phyloP scores from a whole-genome alignment of 768 basidiomycete species.

The Ramaria rubella region DNA sequence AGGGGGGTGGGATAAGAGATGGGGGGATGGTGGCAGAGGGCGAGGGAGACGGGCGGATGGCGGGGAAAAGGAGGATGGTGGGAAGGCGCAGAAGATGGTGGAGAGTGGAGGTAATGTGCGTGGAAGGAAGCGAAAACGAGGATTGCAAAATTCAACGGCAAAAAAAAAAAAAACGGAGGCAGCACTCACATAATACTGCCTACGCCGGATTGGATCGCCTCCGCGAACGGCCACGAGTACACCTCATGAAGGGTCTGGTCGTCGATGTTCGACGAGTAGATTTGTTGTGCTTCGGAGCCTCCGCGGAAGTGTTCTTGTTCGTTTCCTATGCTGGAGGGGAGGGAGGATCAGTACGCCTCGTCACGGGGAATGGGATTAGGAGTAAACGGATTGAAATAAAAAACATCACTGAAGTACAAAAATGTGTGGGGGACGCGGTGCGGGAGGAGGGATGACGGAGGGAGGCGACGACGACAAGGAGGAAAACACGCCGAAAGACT shows the following conservation, averaged over 20 bases:
- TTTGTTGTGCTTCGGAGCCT: constrained; percentile 15
- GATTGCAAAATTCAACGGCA: too few species aligned
- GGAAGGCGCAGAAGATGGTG: too few species aligned
- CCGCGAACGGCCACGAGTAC: constrained; percentile 63
- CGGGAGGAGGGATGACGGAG: background rate
- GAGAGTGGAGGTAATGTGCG: too few species aligned
- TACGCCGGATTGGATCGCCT: constrained; percentile 68
- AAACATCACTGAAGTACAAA: background rate
- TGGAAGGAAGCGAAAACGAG: too few species aligned
- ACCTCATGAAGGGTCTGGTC: constrained; percentile 76
- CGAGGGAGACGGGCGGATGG: background rate
- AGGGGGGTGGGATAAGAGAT: too few species aligned
- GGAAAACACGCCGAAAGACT: too few species aligned
- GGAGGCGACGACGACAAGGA: background rate
- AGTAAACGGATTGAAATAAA: too few species aligned
- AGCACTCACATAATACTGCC: constrained; percentile 57
- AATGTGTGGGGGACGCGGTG: background rate
- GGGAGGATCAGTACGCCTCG: background rate
- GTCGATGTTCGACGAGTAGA: constrained; percentile 58
- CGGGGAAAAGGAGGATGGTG: too few species aligned
- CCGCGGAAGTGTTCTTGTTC: constrained; percentile 35
- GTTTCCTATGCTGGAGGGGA: constrained; percentile 25
- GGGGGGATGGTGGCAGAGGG: too few species aligned
- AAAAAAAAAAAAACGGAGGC: background rate
- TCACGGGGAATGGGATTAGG: too few species aligned